Conservation (phyloP, 1,139 yeast species). For the Candida sp. region DNA sequence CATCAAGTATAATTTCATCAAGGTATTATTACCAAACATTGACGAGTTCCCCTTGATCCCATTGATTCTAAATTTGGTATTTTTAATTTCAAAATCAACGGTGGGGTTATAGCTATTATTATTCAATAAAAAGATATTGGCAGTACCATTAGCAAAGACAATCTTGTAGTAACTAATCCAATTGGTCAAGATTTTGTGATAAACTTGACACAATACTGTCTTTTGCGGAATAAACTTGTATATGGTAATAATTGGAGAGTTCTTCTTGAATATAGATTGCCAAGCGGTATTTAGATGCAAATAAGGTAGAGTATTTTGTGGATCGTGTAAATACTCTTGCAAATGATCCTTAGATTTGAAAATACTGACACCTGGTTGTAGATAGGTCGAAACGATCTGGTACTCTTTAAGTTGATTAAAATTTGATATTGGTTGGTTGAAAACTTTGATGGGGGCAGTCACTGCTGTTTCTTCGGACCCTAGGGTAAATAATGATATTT, state of each 20-base stretch:
- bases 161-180: slow-evolving; percentile 34
- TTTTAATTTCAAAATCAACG: slow-evolving; percentile 27
- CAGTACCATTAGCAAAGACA: slow-evolving; percentile 15
- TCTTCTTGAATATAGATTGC: slow-evolving; percentile 27
- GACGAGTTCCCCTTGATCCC: slow-evolving; percentile 39
- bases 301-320: not conserved
- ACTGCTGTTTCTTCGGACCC: slow-evolving; percentile 28
- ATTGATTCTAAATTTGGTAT: slow-evolving; percentile 27
- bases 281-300: slow-evolving; percentile 15
- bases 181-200: slow-evolving; percentile 27
- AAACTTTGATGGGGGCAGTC: slow-evolving; percentile 16
- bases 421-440: slow-evolving; percentile 16
- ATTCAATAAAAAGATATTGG: slow-evolving; percentile 15
- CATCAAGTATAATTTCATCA: slow-evolving; percentile 25
- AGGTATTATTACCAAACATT: slow-evolving; percentile 32
- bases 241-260: slow-evolving; percentile 32
- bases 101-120: slow-evolving; percentile 35
- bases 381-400: slow-evolving; percentile 25
- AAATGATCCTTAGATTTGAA: slow-evolving; percentile 17
- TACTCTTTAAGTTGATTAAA: slow-evolving; percentile 19
- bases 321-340: slow-evolving; percentile 9
- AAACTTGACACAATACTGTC: slow-evolving; percentile 26
- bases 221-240: slow-evolving; percentile 12
- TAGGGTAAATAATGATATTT: slow-evolving; percentile 17
- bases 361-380: slow-evolving; percentile 27